A percentile compares a stretch with the other conserved stretches of the same genome.
phyloP scores from a whole-genome alignment of 169 alveolate species.

The Plasmodium berghei region DNA sequence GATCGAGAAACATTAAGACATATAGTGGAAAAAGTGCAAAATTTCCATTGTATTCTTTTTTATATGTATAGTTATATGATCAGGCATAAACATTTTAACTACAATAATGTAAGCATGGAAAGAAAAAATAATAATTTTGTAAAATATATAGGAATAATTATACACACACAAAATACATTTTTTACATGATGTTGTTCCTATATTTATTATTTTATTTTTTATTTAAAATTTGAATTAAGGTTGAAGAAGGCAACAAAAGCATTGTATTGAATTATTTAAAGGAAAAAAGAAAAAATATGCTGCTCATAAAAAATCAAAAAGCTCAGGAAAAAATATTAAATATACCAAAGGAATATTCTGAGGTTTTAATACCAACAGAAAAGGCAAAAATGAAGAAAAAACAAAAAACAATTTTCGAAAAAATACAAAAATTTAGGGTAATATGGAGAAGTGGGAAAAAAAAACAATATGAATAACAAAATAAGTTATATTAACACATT shows the following conservation, averaged over 20 bases:
- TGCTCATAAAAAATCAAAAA: constrained; percentile 25
- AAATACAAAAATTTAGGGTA: constrained; percentile 48
- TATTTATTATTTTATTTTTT: not conserved
- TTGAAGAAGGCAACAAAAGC: constrained; percentile 51
- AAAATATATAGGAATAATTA: not conserved
- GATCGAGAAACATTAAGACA: constrained; percentile 26
- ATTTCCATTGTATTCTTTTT: constrained; percentile 41
- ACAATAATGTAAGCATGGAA: constrained; percentile 37
- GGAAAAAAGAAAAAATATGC: constrained; percentile 34
- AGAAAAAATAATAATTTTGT: not conserved
- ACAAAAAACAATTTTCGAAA: constrained; percentile 48
- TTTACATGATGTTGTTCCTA: not conserved
- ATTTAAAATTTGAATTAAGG: constrained; percentile 4
- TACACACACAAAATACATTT: too few relatives aligned
- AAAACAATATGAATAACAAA: not conserved
- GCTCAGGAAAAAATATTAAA: constrained; percentile 57
- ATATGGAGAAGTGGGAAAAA: not conserved
- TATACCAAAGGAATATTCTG: constrained; percentile 54
- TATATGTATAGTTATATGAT: constrained; percentile 40
- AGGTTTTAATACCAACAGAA: constrained; percentile 45
- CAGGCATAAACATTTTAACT: constrained; percentile 50
- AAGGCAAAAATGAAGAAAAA: constrained; percentile 69
- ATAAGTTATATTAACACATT: not conserved
- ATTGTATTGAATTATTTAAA: constrained; percentile 21
- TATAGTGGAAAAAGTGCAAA: constrained; percentile 37